These are phyloP conservation scores for Hylodesmum podocarpum DNA, from an alignment of 306 rosid genomes.

Conservation along the genomic window DNA sequence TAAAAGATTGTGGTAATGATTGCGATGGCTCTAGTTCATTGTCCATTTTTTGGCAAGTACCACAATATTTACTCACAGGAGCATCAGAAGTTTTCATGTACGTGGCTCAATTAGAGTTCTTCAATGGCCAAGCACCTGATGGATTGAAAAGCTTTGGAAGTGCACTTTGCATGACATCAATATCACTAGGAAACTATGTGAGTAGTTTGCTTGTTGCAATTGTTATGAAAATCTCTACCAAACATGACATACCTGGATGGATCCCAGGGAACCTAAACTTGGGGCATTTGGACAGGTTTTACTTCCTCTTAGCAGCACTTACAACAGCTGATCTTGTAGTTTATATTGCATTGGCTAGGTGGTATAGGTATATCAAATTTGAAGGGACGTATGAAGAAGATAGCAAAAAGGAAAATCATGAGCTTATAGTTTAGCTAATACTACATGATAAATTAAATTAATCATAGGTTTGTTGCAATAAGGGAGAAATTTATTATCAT, in stretches of 20 bases:
- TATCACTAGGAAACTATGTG: constrained; percentile 76
- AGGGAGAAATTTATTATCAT: not conserved
- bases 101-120: constrained; percentile 75
- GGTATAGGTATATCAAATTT: not conserved
- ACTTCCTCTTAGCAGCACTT: not conserved
- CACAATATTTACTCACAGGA: constrained; percentile 68
- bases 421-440: not conserved
- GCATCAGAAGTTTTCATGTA: constrained; percentile 89
- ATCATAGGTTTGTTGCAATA: not conserved
- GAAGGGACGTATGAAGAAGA: not conserved
- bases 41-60: constrained; percentile 73
- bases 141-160: constrained; percentile 88
- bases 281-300: not conserved
- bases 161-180: constrained; percentile 81
- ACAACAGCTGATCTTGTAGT: not conserved
- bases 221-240: constrained; percentile 64
- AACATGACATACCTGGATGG: constrained; percentile 65
- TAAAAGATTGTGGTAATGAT: constrained; percentile 26
- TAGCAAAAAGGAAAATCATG: not conserved
- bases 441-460: not conserved
- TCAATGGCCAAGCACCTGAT: constrained; percentile 76
- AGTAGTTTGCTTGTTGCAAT: constrained; percentile 67
- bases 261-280: constrained; percentile 61
- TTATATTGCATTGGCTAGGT: not conserved
- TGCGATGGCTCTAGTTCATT: constrained; percentile 55